phyloP scores from a whole-genome alignment of 768 basidiomycete genomes.

The Sporobolomyces pararoseus region DNA sequence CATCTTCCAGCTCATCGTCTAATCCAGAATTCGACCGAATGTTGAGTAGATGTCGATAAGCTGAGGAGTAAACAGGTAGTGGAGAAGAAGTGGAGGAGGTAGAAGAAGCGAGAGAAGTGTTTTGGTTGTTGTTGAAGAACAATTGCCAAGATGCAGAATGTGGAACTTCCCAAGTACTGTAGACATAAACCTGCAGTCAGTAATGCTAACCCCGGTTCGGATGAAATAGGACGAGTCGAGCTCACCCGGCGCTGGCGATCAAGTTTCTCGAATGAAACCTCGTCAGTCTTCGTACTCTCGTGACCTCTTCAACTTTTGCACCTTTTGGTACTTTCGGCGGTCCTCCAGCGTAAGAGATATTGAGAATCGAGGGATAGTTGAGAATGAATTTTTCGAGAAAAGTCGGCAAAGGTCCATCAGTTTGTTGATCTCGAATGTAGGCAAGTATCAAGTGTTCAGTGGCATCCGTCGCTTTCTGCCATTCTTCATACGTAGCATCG shows the following conservation, averaged over 20 bases:
- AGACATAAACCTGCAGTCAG: too few relatives aligned
- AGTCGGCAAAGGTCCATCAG: slow-evolving; percentile 64
- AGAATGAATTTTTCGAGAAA: slow-evolving; percentile 88
- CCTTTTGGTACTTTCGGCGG: slow-evolving; percentile 63
- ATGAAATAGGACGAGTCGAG: neutral
- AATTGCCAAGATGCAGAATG: slow-evolving; percentile 44
- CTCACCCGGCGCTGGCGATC: slow-evolving; percentile 57
- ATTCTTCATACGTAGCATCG: slow-evolving; percentile 62
- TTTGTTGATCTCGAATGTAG: slow-evolving; percentile 53
- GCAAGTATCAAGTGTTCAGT: slow-evolving; percentile 74
- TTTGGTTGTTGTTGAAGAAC: slow-evolving; percentile 24
- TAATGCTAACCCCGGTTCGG: too few relatives aligned
- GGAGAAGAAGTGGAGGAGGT: slow-evolving; percentile 6
- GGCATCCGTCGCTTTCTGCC: slow-evolving; percentile 76
- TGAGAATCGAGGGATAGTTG: slow-evolving; percentile 68
- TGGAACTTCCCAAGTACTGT: slow-evolving; percentile 54
- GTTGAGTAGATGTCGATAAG: slow-evolving; percentile 46
- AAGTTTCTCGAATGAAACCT: slow-evolving; percentile 83
- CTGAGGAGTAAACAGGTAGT: slow-evolving; percentile 27
- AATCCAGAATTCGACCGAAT: slow-evolving; percentile 40
- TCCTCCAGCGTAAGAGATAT: slow-evolving; percentile 55
- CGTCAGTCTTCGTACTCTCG: slow-evolving; percentile 73
- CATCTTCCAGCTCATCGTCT: slow-evolving; percentile 34
- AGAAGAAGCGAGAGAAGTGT: neutral
- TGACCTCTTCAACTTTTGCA: slow-evolving; percentile 69